Percentiles rank a stretch among this genome's conserved stretches.
phyloP scores from a whole-genome alignment of 1,139 yeast species.

The Hansenula sp. region DNA sequence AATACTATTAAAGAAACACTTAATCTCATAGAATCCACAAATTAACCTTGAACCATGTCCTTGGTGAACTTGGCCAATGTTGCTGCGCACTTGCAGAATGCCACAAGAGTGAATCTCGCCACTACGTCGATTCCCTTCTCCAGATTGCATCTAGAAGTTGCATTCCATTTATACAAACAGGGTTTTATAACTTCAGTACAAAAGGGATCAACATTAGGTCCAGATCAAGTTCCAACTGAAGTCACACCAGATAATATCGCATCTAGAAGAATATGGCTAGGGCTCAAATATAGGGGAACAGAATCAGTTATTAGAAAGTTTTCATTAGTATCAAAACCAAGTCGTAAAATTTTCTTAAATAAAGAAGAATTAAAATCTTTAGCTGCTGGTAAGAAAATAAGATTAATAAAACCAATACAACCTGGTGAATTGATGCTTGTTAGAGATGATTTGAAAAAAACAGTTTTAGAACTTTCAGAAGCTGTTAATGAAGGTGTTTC shows the following conservation, averaged over 20 bases:
- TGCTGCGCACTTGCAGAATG: constrained; percentile 88
- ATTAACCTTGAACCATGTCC: too few relatives aligned
- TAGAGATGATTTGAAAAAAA: constrained; percentile 36
- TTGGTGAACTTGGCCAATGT: constrained; percentile 54
- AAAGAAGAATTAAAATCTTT: constrained; percentile 64
- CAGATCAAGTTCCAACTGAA: constrained; percentile 69
- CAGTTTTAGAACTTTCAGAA: constrained; percentile 70
- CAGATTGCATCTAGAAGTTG: constrained; percentile 76
- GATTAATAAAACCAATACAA: constrained; percentile 75
- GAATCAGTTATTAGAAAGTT: constrained; percentile 72
- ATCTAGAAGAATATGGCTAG: constrained; percentile 87
- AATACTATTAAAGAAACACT: constrained; percentile 57
- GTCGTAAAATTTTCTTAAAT: constrained; percentile 63
- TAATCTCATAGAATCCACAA: too few relatives aligned
- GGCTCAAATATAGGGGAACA: constrained; percentile 80
- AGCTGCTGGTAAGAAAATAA: constrained; percentile 71
- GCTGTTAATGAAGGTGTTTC: constrained; percentile 71
- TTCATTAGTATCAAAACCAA: constrained; percentile 79
- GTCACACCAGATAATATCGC: constrained; percentile 86
- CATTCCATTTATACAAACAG: constrained; percentile 81
- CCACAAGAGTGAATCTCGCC: constrained; percentile 69
- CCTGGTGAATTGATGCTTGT: constrained; percentile 89
- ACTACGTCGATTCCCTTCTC: constrained; percentile 83
- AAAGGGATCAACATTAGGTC: constrained; percentile 87
- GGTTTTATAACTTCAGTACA: constrained; percentile 85